Evolutionary conservation across 2,329 filamentous ascomycete species (phyloP), one percentile per base, ranked within the genome.

Genomic region (Arthrobotrys sphaeroides): DNA sequence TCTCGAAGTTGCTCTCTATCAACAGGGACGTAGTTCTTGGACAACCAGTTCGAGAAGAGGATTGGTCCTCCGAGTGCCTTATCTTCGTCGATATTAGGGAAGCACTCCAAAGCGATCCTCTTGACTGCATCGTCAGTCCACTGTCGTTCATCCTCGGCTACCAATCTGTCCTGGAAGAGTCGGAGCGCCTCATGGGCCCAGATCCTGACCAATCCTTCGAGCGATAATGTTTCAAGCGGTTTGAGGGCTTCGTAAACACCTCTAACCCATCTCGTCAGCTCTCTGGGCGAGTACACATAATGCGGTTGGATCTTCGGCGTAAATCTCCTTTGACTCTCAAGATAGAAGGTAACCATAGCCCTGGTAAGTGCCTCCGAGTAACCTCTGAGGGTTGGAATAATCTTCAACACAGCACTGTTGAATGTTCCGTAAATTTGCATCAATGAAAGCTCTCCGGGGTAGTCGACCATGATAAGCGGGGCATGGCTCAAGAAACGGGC

Each of bases 391-490:
- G 93, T 90, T 0, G 95, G 94, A 59, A 99, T 90, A 77, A 99
- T 95, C 86, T 99, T 99, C 81, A 99, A 90, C 45, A 99, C 89
- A 7, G 96, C 95, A 66, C 88, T 91, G 82, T 96, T 99, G 87
- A 99, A 99, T 0, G 96, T 98, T 79, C 96, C 95, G 81, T 99
- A 99, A 79, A 99, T 99, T 82, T 99, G 95, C 79, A 90, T 90
- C 38, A 99, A 88, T 2, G 96, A 99, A 45, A 93, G 86, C 84
- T 99, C 93, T 80, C 96, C 95, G 75, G 95, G 95, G 81, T 99
- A 99, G 81, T 99, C 95, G 43, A 99, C 96, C 96, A 99, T 99
- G 83, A 99, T 91, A 65, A 99, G 88, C n/a, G 95, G 95, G 13
- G 95, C 93, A 82, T 99, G 96, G 73, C 96, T 90, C 78, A 99